phyloP scores from a whole-genome alignment of 306 rosid species.

The Medicago arabica region DNA sequence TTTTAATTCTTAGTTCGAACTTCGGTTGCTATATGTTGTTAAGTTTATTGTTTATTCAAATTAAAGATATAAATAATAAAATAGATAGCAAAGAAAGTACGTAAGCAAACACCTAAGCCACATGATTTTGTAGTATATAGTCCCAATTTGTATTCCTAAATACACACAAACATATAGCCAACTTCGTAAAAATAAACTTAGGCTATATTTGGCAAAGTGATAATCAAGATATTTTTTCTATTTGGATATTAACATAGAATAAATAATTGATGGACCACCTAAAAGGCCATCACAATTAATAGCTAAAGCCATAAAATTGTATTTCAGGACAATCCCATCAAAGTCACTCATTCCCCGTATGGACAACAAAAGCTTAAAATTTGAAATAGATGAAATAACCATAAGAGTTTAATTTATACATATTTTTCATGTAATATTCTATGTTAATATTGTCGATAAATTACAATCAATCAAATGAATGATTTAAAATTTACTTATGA shows the following conservation, averaged over 20 bases:
- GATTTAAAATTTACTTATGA: too few relatives aligned
- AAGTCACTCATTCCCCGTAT: conserved; percentile 27
- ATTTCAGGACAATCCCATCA: conserved; percentile 49
- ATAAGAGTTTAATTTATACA: too few relatives aligned
- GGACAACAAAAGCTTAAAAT: too few relatives aligned
- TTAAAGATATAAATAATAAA: not conserved
- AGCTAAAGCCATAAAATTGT: conserved; percentile 49
- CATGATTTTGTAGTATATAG: conserved; percentile 32
- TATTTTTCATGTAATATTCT: too few relatives aligned
- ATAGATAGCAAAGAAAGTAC: not conserved
- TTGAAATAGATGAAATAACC: too few relatives aligned
- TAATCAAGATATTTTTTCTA: conserved; percentile 17
- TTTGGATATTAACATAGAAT: conserved; percentile 39
- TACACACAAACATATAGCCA: conserved; percentile 36
- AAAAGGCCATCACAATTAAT: conserved; percentile 47
- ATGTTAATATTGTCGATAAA: too few relatives aligned
- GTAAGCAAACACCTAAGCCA: conserved; percentile 34
- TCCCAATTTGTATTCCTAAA: conserved; percentile 38
- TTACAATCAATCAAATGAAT: too few relatives aligned
- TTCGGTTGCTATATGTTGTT: not conserved
- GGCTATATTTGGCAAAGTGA: conserved; percentile 33
- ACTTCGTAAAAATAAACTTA: conserved; percentile 29
- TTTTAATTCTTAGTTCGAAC: not conserved
- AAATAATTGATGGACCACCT: conserved; percentile 46
- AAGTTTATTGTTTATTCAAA: conserved; percentile 16